phyloP scores from a whole-genome alignment of 2,329 filamentous ascomycete species.

The Sordariomycetes sp. region DNA sequence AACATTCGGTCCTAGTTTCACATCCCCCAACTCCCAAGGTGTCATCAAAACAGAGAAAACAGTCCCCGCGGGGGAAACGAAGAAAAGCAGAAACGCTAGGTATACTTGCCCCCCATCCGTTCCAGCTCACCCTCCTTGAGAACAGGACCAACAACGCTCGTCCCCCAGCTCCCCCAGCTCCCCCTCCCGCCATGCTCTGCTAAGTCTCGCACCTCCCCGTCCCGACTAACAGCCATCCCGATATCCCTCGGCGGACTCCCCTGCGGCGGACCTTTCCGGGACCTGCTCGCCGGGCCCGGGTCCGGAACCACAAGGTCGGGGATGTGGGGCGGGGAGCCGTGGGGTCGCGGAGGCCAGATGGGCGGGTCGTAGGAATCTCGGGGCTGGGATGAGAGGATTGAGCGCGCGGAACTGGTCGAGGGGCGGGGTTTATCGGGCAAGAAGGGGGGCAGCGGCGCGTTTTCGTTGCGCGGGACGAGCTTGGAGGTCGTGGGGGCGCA shows the following conservation, averaged over 20 bases:
- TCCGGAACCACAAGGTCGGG: slow-evolving; percentile 16
- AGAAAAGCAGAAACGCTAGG: neutral
- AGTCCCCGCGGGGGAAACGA: neutral
- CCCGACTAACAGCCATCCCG: slow-evolving; percentile 7
- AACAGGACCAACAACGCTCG: slow-evolving; percentile 7
- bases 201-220: slow-evolving; percentile 8
- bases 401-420: slow-evolving; percentile 1
- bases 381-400: neutral
- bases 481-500: slow-evolving; percentile 21
- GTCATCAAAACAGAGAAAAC: neutral
- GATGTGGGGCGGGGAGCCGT: slow-evolving; percentile 21
- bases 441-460: slow-evolving; percentile 3
- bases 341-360: slow-evolving; percentile 18
- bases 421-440: slow-evolving; percentile 8
- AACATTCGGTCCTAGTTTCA: neutral
- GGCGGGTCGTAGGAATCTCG: slow-evolving; percentile 12
- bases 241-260: slow-evolving; percentile 3
- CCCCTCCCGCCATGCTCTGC: slow-evolving; percentile 17
- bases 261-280: neutral
- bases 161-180: slow-evolving; percentile 20
- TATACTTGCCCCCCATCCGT: slow-evolving; percentile 14
- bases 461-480: slow-evolving; percentile 18
- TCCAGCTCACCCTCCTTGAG: slow-evolving; percentile 13
- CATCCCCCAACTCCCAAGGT: neutral
- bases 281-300: neutral